Conservation (phyloP, 2,329 filamentous ascomycete genomes). For the Exophiala viscosa region DNA sequence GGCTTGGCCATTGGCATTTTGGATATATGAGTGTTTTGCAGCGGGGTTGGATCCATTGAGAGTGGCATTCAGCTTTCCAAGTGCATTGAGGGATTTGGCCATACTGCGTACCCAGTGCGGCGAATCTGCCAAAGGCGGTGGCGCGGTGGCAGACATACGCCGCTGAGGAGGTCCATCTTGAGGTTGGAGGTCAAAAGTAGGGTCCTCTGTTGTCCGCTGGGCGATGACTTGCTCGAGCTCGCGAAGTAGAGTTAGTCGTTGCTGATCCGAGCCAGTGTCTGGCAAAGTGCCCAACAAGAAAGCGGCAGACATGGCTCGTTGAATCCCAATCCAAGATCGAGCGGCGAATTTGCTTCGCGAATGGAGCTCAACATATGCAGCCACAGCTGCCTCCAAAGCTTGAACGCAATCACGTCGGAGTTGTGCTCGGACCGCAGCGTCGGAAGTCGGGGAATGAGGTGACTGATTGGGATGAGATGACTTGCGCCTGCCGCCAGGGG, state of each 20-base stretch:
- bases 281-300: constrained; percentile 46
- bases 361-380: constrained; percentile 58
- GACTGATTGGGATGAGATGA: constrained; percentile 15
- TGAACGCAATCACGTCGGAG: constrained; percentile 55
- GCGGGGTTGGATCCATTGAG: constrained; percentile 28
- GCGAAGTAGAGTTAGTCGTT: constrained; percentile 39
- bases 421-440: constrained; percentile 19
- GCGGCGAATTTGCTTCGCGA: constrained; percentile 41
- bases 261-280: constrained; percentile 41
- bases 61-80: constrained; percentile 44
- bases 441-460: constrained; percentile 7
- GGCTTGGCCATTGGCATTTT: not conserved
- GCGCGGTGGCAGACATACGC: constrained; percentile 11
- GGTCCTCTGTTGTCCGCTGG: constrained; percentile 36
- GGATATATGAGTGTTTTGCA: constrained; percentile 3
- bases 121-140: constrained; percentile 15
- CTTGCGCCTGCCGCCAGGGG: constrained; percentile 18
- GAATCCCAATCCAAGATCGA: constrained; percentile 46
- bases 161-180: constrained; percentile 23
- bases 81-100: constrained; percentile 43
- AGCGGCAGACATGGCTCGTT: constrained; percentile 46
- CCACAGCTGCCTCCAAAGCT: constrained; percentile 54
- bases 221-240: constrained; percentile 44
- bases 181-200: constrained; percentile 20
- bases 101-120: constrained; percentile 46